Conservation (phyloP, 768 basidiomycete genomes). For the Exidia glandulosa region DNA sequence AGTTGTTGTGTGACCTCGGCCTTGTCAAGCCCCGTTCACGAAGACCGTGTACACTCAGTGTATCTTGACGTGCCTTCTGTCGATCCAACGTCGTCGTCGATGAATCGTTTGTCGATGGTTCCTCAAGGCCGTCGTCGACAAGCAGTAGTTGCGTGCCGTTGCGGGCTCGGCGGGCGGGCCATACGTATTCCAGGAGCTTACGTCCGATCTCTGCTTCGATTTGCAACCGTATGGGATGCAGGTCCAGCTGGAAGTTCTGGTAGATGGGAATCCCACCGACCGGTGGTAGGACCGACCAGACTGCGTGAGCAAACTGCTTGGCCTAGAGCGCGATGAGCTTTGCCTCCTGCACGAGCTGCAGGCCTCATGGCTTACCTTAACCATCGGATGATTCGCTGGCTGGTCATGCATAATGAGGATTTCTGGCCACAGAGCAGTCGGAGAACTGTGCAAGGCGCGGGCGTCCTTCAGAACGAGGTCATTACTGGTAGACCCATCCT, state of each 20-base stretch:
- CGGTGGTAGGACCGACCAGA: conserved; percentile 78
- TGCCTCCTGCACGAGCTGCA: not conserved
- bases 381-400: conserved; percentile 54
- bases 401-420: conserved; percentile 73
- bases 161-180: conserved; percentile 41
- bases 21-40: not conserved
- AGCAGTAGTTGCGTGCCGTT: conserved; percentile 4
- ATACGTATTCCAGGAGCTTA: conserved; percentile 81
- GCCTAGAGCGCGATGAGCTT: conserved; percentile 28
- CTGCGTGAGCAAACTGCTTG: conserved; percentile 61
- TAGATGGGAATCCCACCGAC: conserved; percentile 91
- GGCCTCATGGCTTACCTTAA: conserved; percentile 37
- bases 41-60: not conserved
- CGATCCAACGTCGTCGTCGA: not conserved
- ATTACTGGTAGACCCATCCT: conserved; percentile 79
- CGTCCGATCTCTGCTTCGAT: conserved; percentile 75
- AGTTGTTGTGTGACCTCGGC: not conserved
- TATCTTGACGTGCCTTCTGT: not conserved
- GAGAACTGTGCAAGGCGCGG: conserved; percentile 76
- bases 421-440: conserved; percentile 75
- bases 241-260: conserved; percentile 64
- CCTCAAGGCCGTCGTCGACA: conserved; percentile 16
- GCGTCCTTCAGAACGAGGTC: conserved; percentile 65
- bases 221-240: conserved; percentile 81
- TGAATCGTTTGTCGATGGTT: not conserved